Percentiles rank a stretch among this genome's conserved stretches.
Evolutionary conservation across 1,284 basidiomycete species (phyloP).

Genomic region (Leucoagaricus sp.): DNA sequence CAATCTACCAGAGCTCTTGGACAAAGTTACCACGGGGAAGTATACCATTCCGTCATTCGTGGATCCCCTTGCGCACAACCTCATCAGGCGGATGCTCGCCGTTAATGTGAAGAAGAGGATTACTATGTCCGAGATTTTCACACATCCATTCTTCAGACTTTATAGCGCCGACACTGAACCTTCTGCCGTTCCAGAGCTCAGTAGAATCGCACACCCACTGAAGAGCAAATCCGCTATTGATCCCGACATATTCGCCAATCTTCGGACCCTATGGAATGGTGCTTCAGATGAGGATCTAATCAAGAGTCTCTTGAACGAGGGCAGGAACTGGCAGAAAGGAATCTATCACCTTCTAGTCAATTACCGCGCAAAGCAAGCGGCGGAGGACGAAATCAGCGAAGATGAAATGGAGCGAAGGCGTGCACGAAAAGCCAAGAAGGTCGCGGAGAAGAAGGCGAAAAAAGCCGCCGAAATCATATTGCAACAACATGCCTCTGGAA

Average conservation of each 20-base stretch:
- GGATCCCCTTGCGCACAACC: slow-evolving; percentile 75
- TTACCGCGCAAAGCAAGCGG: slow-evolving; percentile 51
- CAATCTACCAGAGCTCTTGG: slow-evolving; percentile 73
- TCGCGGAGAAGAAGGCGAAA: slow-evolving; percentile 19
- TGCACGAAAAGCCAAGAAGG: slow-evolving; percentile 33
- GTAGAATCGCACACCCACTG: slow-evolving; percentile 70
- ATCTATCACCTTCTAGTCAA: slow-evolving; percentile 85
- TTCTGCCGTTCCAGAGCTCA: slow-evolving; percentile 63
- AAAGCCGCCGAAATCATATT: slow-evolving; percentile 52
- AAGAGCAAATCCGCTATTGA: slow-evolving; percentile 71
- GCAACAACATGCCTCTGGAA: slow-evolving; percentile 57
- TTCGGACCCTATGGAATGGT: slow-evolving; percentile 89
- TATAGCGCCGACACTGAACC: slow-evolving; percentile 51
- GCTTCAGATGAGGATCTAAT: slow-evolving; percentile 73
- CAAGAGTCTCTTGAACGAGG: slow-evolving; percentile 59
- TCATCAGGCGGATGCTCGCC: slow-evolving; percentile 88
- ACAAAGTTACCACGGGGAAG: slow-evolving; percentile 83
- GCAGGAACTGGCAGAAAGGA: slow-evolving; percentile 90
- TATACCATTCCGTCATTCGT: slow-evolving; percentile 87
- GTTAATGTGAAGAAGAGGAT: slow-evolving; percentile 84
- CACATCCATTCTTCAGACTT: slow-evolving; percentile 88
- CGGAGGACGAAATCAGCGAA: slow-evolving; percentile 36
- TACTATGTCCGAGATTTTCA: slow-evolving; percentile 84
- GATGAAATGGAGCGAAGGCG: slow-evolving; percentile 33
- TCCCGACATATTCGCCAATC: slow-evolving; percentile 86